These are phyloP conservation scores for Leptosphaerulina australis DNA, from an alignment of 2,329 filamentous ascomycete genomes.

Conservation along the genomic window DNA sequence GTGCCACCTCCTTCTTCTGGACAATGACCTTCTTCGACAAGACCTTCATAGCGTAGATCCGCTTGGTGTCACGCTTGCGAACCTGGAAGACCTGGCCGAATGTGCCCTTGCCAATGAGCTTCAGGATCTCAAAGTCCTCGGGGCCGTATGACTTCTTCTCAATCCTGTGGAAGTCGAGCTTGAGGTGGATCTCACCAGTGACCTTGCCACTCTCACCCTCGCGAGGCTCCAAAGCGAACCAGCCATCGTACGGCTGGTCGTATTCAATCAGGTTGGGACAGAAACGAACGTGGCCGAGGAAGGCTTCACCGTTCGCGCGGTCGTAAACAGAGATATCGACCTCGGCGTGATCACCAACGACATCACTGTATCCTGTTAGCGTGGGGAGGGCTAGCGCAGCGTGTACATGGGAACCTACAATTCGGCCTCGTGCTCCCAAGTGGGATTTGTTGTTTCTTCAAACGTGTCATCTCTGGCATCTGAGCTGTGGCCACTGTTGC, in stretches of 20 bases:
- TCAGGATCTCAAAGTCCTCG: slow-evolving; percentile 93
- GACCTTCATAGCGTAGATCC: slow-evolving; percentile 99
- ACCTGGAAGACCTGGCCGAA: slow-evolving; percentile 99
- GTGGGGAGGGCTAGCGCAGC: neutral
- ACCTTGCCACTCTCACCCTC: slow-evolving; percentile 79
- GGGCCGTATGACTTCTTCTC: slow-evolving; percentile 87
- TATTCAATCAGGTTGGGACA: slow-evolving; percentile 72
- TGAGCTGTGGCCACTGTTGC: slow-evolving; percentile 82
- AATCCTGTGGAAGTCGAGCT: slow-evolving; percentile 84
- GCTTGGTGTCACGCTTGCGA: slow-evolving; percentile 91
- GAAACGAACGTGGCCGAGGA: slow-evolving; percentile 88
- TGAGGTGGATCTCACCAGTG: slow-evolving; percentile 84
- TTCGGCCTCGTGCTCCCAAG: slow-evolving; percentile 92
- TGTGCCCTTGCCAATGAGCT: slow-evolving; percentile 96
- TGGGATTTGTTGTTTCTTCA: slow-evolving; percentile 77
- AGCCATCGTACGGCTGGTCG: slow-evolving; percentile 76
- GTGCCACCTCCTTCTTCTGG: slow-evolving; percentile 98
- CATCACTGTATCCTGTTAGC: slow-evolving; percentile 68
- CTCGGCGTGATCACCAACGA: slow-evolving; percentile 87
- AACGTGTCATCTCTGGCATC: slow-evolving; percentile 60
- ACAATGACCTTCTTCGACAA: slow-evolving; percentile 99
- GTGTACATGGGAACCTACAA: slow-evolving; percentile 72
- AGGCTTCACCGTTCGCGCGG: slow-evolving; percentile 80
- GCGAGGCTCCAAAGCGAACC: slow-evolving; percentile 82
- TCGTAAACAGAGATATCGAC: slow-evolving; percentile 96